Evolutionary conservation across 1,284 basidiomycete genomes (phyloP).

Genomic region (Trametes pubescens): DNA sequence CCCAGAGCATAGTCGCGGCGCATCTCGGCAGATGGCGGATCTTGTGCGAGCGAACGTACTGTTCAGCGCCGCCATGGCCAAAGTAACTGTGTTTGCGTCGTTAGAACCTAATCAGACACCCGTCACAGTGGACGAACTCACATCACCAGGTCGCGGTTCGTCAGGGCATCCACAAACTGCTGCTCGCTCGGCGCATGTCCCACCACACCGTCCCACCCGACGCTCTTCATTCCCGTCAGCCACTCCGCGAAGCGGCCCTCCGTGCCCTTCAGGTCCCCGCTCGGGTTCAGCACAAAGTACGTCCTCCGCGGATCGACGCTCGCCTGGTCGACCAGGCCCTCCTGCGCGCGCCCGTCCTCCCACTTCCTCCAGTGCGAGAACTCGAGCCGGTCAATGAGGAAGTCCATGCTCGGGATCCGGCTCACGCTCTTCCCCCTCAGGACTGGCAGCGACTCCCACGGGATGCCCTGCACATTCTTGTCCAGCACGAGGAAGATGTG

Average conservation of each 20-base stretch:
- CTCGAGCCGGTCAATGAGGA: slow-evolving; percentile 84
- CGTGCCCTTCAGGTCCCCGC: slow-evolving; percentile 87
- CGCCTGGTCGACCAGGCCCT: slow-evolving; percentile 52
- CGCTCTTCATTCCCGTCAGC: slow-evolving; percentile 71
- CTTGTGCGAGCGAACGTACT: slow-evolving; percentile 90
- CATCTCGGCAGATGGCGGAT: slow-evolving; percentile 84
- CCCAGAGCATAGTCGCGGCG: slow-evolving; percentile 97
- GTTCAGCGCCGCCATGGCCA: slow-evolving; percentile 95
- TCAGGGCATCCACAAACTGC: slow-evolving; percentile 78
- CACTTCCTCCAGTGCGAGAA: slow-evolving; percentile 57
- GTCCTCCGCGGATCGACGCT: slow-evolving; percentile 72
- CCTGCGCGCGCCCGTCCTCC: slow-evolving; percentile 25
- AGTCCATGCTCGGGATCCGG: slow-evolving; percentile 89
- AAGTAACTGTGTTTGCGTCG: slow-evolving; percentile 79
- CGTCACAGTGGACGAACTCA: slow-evolving; percentile 56
- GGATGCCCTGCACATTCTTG: slow-evolving; percentile 88
- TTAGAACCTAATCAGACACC: not conserved
- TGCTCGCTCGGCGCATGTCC: slow-evolving; percentile 84
- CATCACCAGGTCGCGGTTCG: slow-evolving; percentile 84
- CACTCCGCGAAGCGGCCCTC: slow-evolving; percentile 85
- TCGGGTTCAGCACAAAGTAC: slow-evolving; percentile 92
- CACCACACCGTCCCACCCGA: slow-evolving; percentile 87
- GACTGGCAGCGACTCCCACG: slow-evolving; percentile 96
- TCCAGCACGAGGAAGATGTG: slow-evolving; percentile 94
- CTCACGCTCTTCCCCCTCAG: slow-evolving; percentile 88